phyloP scores from a whole-genome alignment of 2,329 filamentous ascomycete genomes.

The Beauveria sp. region DNA sequence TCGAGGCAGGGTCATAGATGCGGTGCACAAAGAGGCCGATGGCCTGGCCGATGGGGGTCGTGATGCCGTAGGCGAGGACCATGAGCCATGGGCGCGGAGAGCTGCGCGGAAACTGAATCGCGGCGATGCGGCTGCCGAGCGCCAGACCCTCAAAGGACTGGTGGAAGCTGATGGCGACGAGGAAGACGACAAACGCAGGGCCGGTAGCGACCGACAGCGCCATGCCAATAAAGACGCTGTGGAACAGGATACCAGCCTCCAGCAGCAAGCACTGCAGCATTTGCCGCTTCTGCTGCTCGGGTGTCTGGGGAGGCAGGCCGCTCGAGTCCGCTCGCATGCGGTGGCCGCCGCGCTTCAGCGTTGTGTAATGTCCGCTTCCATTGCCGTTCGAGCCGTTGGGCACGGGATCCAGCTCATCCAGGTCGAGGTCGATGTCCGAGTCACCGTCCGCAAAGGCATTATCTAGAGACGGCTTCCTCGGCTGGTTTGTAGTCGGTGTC shows the following conservation, averaged over 20 bases:
- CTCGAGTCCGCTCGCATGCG: constrained; percentile 16
- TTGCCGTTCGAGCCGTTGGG: constrained; percentile 18
- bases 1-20: constrained; percentile 71
- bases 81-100: constrained; percentile 77
- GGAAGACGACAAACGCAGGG: constrained; percentile 69
- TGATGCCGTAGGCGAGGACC: constrained; percentile 68
- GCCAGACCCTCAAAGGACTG: constrained; percentile 87
- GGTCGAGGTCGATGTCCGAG: constrained; percentile 51
- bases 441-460: constrained; percentile 36
- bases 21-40: constrained; percentile 72
- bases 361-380: constrained; percentile 23
- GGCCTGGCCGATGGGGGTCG: constrained; percentile 76
- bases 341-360: constrained; percentile 21
- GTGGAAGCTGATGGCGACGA: constrained; percentile 76
- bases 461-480: constrained; percentile 22
- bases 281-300: constrained; percentile 57
- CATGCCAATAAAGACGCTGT: constrained; percentile 83
- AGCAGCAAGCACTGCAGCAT: constrained; percentile 72
- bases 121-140: constrained; percentile 75
- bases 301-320: constrained; percentile 23
- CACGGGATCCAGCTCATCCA: constrained; percentile 51
- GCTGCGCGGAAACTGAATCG: constrained; percentile 66
- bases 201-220: constrained; percentile 75
- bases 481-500: constrained; percentile 30
- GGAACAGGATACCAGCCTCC: constrained; percentile 77